Conservation (phyloP, 176 grass and related monocot species). For the Paspalum vaginatum region DNA sequence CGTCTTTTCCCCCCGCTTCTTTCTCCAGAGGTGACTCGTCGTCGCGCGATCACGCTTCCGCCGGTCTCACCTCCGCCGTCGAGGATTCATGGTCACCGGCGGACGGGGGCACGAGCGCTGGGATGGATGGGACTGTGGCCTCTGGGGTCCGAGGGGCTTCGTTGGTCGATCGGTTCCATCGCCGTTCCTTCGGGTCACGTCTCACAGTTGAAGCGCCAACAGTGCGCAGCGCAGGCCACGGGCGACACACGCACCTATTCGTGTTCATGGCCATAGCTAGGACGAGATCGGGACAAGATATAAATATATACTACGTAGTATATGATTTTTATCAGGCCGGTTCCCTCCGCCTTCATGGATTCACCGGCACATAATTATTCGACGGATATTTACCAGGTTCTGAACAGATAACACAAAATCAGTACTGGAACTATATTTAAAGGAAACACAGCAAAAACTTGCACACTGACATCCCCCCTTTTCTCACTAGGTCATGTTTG, state of each 20-base stretch:
- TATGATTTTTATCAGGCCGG: too few species aligned
- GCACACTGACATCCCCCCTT: too few species aligned
- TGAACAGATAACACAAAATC: too few species aligned
- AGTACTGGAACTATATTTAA: too few species aligned
- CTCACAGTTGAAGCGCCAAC: not conserved
- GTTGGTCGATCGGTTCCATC: not conserved
- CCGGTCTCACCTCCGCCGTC: not conserved
- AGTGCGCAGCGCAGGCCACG: not conserved
- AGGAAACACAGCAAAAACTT: too few species aligned
- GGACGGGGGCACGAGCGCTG: not conserved
- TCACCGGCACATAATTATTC: too few species aligned
- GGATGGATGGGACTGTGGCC: not conserved
- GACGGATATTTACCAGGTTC: too few species aligned
- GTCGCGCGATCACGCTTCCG: not conserved
- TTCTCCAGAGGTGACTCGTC: not conserved
- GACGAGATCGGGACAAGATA: not conserved
- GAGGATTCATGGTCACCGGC: too few species aligned
- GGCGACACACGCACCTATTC: not conserved
- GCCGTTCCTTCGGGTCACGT: not conserved
- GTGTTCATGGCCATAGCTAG: not conserved
- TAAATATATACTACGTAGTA: too few species aligned
- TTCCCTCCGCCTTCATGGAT: too few species aligned
- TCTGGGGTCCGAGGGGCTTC: not conserved
- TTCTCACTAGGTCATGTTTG: too few species aligned
- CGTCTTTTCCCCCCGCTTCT: too few species aligned